Evolutionary conservation across 2,329 filamentous ascomycete species (phyloP), one percentile per base, ranked within the genome.

Genomic region (Bipolaris victoriae): DNA sequence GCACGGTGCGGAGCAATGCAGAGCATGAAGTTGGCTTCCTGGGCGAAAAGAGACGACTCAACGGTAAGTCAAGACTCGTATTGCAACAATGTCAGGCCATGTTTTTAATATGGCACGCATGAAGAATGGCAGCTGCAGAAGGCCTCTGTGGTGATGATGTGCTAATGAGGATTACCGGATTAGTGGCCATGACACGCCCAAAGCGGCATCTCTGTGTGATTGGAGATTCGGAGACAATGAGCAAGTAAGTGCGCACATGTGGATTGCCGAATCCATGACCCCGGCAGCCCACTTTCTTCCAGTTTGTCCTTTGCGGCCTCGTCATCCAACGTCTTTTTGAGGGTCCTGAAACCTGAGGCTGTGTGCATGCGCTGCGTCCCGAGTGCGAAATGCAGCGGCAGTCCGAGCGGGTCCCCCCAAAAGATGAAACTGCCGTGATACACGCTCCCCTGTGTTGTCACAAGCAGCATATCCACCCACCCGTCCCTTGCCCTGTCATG

Each of bases 151-250:
- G 24, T 49, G 53, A 35, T 33, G 45, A 55, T 46, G 58, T 40
- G 65, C 65, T 61, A 49, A 64, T 31, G 20, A 47, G 35, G 20
- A 20, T 33, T 31, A 16, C 20, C 16, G 15, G 50, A 53, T 47
- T 68, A 96, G 93, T 98, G 67, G 94, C 95, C 51, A 98, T 99
- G 93, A 99, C 95, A 61, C 87, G 95, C 64, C 92, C 95, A 5
- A 94, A 90, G 79, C 86, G 95, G 66, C 94, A 95, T 72, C 82
- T 99, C 41, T 95, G 91, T 61, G 85, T 99, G 16, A 89, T 97
- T 69, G 95, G 94, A 43, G 95, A 99, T 76, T 95, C 92, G 57
- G 95, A 97, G 75, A 98, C 94, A 3, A 91, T 97, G 53, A 88
- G 89, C 77, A 88, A 85, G 90, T 96, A 82, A 85, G 90, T 53